Evolutionary conservation across 2,329 filamentous ascomycete genomes (phyloP).

Genomic region (Penicillium sp.): DNA sequence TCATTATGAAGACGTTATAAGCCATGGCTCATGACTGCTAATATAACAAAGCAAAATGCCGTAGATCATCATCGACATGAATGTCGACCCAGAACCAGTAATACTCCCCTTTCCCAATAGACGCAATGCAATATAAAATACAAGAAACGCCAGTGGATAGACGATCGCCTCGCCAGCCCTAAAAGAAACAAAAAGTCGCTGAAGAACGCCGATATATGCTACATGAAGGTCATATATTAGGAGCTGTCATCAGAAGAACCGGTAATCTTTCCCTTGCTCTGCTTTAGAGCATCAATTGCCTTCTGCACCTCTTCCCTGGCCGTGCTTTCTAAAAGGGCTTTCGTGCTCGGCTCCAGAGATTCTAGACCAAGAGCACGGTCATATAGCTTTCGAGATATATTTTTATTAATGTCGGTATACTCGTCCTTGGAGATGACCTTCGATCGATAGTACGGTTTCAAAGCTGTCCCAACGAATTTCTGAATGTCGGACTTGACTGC

Average conservation of each 20-base stretch:
- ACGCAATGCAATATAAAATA: slow-evolving; percentile 4
- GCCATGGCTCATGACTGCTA: background rate
- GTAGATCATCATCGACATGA: background rate
- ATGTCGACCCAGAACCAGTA: background rate
- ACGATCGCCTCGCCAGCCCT: slow-evolving; percentile 17
- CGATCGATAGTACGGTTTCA: slow-evolving; percentile 82
- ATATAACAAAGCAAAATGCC: background rate
- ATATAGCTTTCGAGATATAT: slow-evolving; percentile 87
- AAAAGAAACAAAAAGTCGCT: slow-evolving; percentile 22
- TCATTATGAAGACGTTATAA: background rate
- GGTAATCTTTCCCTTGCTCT: slow-evolving; percentile 27
- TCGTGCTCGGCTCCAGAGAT: slow-evolving; percentile 67
- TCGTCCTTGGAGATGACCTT: slow-evolving; percentile 83
- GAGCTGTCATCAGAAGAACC: slow-evolving; percentile 23
- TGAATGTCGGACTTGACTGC: slow-evolving; percentile 88
- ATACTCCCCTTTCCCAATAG: background rate
- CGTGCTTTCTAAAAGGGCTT: slow-evolving; percentile 74
- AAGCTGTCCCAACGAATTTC: slow-evolving; percentile 79
- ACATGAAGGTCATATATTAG: slow-evolving; percentile 20
- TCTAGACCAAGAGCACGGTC: slow-evolving; percentile 63
- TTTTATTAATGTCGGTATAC: slow-evolving; percentile 89
- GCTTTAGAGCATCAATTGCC: slow-evolving; percentile 60
- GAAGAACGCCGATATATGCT: slow-evolving; percentile 27
- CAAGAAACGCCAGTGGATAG: slow-evolving; percentile 24
- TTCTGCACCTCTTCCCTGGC: slow-evolving; percentile 78